Evolutionary conservation across 2,329 filamentous ascomycete genomes (phyloP).

Genomic region (Verticillium tricorpus): DNA sequence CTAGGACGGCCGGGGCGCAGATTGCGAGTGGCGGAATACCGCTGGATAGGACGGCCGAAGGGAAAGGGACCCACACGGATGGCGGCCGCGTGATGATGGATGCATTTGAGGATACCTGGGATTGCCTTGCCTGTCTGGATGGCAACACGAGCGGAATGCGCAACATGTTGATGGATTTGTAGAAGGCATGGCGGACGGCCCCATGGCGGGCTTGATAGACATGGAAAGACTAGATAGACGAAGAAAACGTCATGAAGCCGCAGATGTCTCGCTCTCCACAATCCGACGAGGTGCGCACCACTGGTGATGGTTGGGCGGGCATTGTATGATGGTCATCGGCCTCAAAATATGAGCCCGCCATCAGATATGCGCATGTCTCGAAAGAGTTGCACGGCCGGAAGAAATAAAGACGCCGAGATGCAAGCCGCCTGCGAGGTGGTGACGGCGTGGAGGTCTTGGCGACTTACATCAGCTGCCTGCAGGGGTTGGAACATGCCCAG

Average conservation of each 20-base stretch:
- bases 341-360: neutral
- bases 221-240: neutral
- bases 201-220: neutral
- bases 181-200: neutral
- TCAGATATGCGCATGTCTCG: neutral
- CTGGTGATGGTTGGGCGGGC: too few relatives aligned
- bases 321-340: neutral
- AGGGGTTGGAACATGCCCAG: neutral
- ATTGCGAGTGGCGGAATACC: neutral
- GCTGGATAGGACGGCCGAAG: slow-evolving; percentile 2
- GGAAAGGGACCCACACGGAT: slow-evolving; percentile 1
- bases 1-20: neutral
- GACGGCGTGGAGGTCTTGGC: neutral
- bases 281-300: too few relatives aligned
- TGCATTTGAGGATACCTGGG: slow-evolving; percentile 12
- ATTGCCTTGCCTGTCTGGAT: slow-evolving; percentile 7
- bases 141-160: slow-evolving; percentile 7
- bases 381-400: neutral
- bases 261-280: neutral
- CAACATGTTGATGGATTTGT: slow-evolving; percentile 9
- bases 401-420: neutral
- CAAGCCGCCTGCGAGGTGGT: neutral
- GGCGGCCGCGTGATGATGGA: slow-evolving; percentile 4
- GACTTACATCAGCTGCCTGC: neutral
- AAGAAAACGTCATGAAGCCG: neutral